Evolutionary conservation across 148 eudicot species (phyloP).

Genomic region (Persicaria maculosa): DNA sequence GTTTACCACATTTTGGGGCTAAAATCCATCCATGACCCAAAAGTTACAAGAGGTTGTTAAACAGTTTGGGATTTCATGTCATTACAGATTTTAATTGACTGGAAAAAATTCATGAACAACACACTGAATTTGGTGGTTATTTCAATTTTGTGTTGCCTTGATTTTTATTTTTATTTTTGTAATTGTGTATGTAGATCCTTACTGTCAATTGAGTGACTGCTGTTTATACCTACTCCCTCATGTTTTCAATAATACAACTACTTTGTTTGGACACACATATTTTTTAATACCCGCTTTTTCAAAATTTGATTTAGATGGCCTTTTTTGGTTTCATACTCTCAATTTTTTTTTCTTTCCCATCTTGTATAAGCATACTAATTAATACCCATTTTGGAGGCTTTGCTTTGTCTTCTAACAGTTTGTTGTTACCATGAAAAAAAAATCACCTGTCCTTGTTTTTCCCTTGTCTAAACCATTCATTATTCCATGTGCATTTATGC

Average conservation of each 20-base stretch:
- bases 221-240: constrained; percentile 28
- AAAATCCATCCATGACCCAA: too few relatives aligned
- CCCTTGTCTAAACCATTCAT: constrained; percentile 12
- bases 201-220: constrained; percentile 11
- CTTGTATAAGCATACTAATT: neutral
- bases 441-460: neutral
- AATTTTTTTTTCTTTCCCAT: neutral
- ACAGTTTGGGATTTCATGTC: too few relatives aligned
- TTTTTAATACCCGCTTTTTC: neutral
- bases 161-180: neutral
- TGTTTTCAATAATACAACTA: constrained; percentile 26
- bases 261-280: constrained; percentile 4
- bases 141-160: neutral
- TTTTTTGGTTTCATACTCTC: neutral
- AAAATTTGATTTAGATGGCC: constrained; percentile 6
- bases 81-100: too few relatives aligned
- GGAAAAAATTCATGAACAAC: too few relatives aligned
- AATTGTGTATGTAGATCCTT: constrained; percentile 7
- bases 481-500: constrained; percentile 22
- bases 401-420: constrained; percentile 8
- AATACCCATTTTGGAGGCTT: neutral
- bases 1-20: neutral
- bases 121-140: neutral
- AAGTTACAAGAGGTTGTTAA: too few relatives aligned
- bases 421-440: neutral